Conservation (phyloP, 192 early-diverging fungal species). For the Thoreauomyces humboldtii region DNA sequence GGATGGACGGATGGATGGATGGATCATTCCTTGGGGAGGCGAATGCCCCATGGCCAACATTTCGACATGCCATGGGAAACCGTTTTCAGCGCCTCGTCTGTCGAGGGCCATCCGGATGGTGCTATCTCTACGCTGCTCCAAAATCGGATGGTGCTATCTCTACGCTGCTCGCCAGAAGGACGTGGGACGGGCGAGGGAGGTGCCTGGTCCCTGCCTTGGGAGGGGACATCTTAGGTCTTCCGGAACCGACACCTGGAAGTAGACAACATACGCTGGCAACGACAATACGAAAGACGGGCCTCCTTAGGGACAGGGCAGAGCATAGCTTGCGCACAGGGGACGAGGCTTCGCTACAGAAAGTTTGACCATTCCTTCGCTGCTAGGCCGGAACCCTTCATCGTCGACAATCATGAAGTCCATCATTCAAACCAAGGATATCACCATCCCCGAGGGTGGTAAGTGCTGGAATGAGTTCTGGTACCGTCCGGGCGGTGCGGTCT, state of each 20-base stretch:
- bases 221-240: neutral
- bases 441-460: slow-evolving; percentile 79
- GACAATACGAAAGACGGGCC: neutral
- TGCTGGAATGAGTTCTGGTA: neutral
- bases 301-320: neutral
- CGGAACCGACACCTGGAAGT: neutral
- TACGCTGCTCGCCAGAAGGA: too few species aligned
- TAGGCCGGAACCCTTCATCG: slow-evolving; percentile 28
- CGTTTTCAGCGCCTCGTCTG: too few species aligned
- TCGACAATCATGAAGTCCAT: slow-evolving; percentile 81
- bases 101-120: too few species aligned
- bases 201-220: neutral
- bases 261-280: neutral
- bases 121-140: too few species aligned
- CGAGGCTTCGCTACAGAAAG: neutral
- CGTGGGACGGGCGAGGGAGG: neutral
- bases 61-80: too few species aligned
- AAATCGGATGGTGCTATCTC: too few species aligned
- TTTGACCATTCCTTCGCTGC: neutral
- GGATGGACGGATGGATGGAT: slow-evolving; percentile 19
- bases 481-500: neutral
- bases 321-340: neutral
- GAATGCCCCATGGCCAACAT: too few species aligned
- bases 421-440: slow-evolving; percentile 81
- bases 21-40: too few species aligned